Conservation (phyloP, 495 filamentous ascomycete genomes). For the Cudoniella acicularis region DNA sequence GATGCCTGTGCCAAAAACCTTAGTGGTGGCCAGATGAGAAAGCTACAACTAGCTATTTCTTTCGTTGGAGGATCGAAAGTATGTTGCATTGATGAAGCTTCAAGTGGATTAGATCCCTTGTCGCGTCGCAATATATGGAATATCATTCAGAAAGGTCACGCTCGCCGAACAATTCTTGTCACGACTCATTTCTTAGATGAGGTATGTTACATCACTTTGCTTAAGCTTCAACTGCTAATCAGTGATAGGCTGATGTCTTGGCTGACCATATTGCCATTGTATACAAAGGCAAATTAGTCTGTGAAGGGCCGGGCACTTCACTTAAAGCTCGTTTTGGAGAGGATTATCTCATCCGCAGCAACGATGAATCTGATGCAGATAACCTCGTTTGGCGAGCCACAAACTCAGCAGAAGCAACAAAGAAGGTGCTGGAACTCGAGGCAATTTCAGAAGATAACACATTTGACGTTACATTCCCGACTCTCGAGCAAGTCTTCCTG, state of each 20-base stretch:
- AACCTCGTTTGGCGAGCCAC: slow-evolving; percentile 15
- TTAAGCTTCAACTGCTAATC: neutral
- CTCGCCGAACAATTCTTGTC: slow-evolving; percentile 25
- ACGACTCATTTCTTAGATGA: slow-evolving; percentile 42
- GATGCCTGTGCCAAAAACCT: slow-evolving; percentile 54
- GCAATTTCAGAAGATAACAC: slow-evolving; percentile 12
- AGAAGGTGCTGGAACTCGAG: slow-evolving; percentile 23
- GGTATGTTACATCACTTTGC: neutral
- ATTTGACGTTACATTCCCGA: slow-evolving; percentile 21
- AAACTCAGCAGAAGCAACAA: slow-evolving; percentile 21
- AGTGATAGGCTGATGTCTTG: slow-evolving; percentile 28
- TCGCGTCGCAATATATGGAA: slow-evolving; percentile 47
- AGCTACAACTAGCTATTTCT: slow-evolving; percentile 66
- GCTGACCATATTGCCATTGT: slow-evolving; percentile 35
- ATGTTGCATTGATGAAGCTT: slow-evolving; percentile 65
- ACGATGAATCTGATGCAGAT: slow-evolving; percentile 6
- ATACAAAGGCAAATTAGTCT: slow-evolving; percentile 31
- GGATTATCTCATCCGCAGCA: slow-evolving; percentile 18
- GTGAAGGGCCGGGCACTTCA: slow-evolving; percentile 29
- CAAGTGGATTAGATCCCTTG: slow-evolving; percentile 34
- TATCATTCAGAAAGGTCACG: slow-evolving; percentile 40
- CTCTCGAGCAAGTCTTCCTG: slow-evolving; percentile 23
- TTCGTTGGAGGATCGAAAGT: slow-evolving; percentile 72
- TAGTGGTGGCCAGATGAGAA: slow-evolving; percentile 72
- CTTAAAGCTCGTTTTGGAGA: slow-evolving; percentile 27